A percentile compares a stretch with the other conserved stretches of the same genome.
Evolutionary conservation across 352 stramenopile species (phyloP).

Genomic region (Phytophthora litchii): DNA sequence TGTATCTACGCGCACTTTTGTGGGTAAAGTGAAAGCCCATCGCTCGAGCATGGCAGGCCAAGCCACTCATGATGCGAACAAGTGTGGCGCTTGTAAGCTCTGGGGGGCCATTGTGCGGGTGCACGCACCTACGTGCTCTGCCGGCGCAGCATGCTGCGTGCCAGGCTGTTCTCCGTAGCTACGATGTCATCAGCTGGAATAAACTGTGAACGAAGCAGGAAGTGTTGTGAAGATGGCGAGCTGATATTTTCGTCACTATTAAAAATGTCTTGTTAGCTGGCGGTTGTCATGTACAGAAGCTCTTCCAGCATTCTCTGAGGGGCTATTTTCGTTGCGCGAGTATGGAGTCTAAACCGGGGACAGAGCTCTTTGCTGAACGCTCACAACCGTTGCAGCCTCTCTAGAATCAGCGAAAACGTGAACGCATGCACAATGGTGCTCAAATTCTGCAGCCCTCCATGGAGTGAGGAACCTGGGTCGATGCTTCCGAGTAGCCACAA

Average conservation of each 20-base stretch:
- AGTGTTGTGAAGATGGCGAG: background rate
- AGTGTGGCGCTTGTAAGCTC: conserved; percentile 69
- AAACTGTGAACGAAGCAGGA: conserved; percentile 21
- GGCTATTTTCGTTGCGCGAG: conserved; percentile 9
- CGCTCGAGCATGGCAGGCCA: conserved; percentile 30
- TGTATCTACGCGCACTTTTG: conserved; percentile 57
- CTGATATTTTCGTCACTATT: conserved; percentile 20
- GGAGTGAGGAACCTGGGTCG: conserved; percentile 15
- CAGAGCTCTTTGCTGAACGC: too few relatives aligned
- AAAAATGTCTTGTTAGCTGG: conserved; percentile 15
- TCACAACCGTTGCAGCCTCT: conserved; percentile 9
- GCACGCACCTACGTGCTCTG: conserved; percentile 39
- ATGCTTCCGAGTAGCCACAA: conserved; percentile 20
- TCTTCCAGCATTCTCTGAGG: too few relatives aligned
- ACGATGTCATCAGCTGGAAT: background rate
- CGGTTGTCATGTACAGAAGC: background rate
- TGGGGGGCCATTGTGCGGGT: conserved; percentile 49
- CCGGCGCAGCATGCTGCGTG: conserved; percentile 32
- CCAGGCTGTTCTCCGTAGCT: conserved; percentile 41
- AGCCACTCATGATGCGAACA: conserved; percentile 32
- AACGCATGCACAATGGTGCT: conserved; percentile 42
- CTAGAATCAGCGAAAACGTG: conserved; percentile 1
- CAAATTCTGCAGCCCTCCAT: conserved; percentile 55
- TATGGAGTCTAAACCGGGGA: conserved; percentile 3
- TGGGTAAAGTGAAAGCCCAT: conserved; percentile 57